Conservation (phyloP, 345 rosid species). For the Raphanus raphanistrum region DNA sequence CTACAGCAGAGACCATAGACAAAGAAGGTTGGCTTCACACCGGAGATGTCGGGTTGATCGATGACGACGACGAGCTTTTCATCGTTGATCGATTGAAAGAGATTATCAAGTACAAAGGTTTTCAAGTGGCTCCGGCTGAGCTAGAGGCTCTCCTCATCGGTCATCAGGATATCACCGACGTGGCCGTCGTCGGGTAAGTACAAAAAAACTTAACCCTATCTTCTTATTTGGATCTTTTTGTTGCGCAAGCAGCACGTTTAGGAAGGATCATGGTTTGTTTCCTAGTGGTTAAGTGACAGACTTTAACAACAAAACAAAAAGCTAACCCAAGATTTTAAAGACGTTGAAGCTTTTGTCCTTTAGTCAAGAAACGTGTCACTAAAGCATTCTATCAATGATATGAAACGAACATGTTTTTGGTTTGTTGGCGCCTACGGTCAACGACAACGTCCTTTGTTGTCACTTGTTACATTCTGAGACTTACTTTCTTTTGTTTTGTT, state of each 20-base stretch:
- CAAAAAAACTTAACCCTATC: not conserved
- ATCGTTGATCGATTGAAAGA: slow-evolving; percentile 70
- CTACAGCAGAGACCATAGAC: slow-evolving; percentile 48
- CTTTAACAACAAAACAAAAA: not conserved
- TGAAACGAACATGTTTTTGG: not conserved
- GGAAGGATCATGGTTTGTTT: not conserved
- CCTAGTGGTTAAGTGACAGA: not conserved
- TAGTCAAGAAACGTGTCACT: not conserved
- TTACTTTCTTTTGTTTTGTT: not conserved
- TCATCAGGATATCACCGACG: slow-evolving; percentile 51
- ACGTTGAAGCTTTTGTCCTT: not conserved
- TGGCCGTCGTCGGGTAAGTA: slow-evolving; percentile 58
- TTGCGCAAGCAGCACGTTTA: not conserved
- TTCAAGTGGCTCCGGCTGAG: slow-evolving; percentile 75
- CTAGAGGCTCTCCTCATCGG: slow-evolving; percentile 62
- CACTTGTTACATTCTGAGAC: not conserved
- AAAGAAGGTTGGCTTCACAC: slow-evolving; percentile 54
- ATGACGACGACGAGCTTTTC: slow-evolving; percentile 56
- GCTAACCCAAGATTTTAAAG: not conserved
- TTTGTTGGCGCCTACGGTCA: not conserved
- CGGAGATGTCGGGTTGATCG: slow-evolving; percentile 47
- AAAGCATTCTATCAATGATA: not conserved
- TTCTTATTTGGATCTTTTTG: not conserved
- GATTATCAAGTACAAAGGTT: slow-evolving; percentile 68
- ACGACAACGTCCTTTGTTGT: not conserved